Evolutionary conservation across 2,329 filamentous ascomycete species (phyloP).

Genomic region (Chaetomium sp.): DNA sequence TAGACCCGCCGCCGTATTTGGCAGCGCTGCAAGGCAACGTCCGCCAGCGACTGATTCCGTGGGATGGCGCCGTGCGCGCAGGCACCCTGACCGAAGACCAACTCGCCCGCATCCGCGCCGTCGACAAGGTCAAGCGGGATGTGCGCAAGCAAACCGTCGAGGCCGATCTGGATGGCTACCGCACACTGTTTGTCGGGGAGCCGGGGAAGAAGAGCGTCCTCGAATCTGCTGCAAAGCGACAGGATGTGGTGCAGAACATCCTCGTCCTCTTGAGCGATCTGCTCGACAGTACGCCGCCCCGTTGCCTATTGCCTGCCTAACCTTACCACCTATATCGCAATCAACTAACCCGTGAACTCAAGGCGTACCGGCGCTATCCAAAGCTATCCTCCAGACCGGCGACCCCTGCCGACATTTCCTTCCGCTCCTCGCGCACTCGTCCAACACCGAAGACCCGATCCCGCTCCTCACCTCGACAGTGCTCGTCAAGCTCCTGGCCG

Average conservation of each 20-base stretch:
- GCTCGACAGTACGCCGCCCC: slow-evolving; percentile 68
- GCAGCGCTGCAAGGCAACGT: slow-evolving; percentile 94
- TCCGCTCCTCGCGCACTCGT: slow-evolving; percentile 78
- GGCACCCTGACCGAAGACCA: slow-evolving; percentile 93
- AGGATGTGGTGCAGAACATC: slow-evolving; percentile 93
- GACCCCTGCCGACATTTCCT: slow-evolving; percentile 83
- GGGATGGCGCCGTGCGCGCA: slow-evolving; percentile 93
- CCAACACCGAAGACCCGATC: slow-evolving; percentile 74
- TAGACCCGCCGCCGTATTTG: slow-evolving; percentile 87
- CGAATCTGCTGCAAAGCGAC: slow-evolving; percentile 80
- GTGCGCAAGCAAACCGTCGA: slow-evolving; percentile 83
- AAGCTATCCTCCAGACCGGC: slow-evolving; percentile 72
- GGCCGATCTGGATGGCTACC: slow-evolving; percentile 76
- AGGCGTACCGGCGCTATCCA: slow-evolving; percentile 80
- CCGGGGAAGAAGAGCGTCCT: slow-evolving; percentile 72
- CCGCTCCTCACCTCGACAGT: slow-evolving; percentile 88
- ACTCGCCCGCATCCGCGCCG: slow-evolving; percentile 91
- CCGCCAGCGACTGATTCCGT: slow-evolving; percentile 90
- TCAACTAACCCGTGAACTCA: slow-evolving; percentile 30
- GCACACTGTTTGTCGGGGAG: slow-evolving; percentile 75
- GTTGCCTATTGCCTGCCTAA: neutral
- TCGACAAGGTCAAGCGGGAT: slow-evolving; percentile 95
- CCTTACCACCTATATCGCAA: slow-evolving; percentile 2
- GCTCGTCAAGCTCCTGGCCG: slow-evolving; percentile 74
- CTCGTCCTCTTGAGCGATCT: slow-evolving; percentile 86